Evolutionary conservation across 148 eudicot species (phyloP).

Genomic region (Vaccinium darrowii): DNA sequence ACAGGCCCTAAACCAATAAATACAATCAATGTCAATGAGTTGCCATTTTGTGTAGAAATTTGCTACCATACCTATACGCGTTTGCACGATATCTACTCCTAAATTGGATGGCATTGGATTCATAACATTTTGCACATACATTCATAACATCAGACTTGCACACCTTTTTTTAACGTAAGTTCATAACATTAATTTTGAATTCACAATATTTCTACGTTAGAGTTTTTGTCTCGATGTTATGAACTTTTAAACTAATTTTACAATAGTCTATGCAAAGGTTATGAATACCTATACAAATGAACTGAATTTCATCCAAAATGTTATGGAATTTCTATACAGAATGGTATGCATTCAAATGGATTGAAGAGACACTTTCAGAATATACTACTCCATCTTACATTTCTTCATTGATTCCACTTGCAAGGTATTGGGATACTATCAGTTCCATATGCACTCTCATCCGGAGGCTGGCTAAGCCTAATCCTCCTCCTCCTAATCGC

Average conservation of each 20-base stretch:
- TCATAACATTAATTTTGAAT: background rate
- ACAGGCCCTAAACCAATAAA: too few relatives aligned
- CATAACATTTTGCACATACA: too few relatives aligned
- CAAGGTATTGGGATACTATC: constrained; percentile 52
- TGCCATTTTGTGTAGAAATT: too few relatives aligned
- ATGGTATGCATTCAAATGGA: too few relatives aligned
- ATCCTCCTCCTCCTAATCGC: constrained; percentile 35
- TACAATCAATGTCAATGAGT: too few relatives aligned
- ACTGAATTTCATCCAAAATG: background rate
- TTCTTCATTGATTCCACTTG: background rate
- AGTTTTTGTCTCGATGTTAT: background rate
- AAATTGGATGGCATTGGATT: too few relatives aligned
- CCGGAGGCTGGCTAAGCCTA: constrained; percentile 59
- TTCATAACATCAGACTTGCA: too few relatives aligned
- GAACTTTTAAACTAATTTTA: background rate
- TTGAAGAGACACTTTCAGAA: background rate
- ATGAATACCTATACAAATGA: background rate
- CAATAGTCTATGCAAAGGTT: background rate
- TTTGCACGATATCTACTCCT: too few relatives aligned
- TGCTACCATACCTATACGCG: too few relatives aligned
- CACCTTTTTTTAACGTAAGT: too few relatives aligned
- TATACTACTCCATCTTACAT: background rate
- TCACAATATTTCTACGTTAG: background rate
- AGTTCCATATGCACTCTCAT: constrained; percentile 48
- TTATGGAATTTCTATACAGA: background rate